These are phyloP conservation scores for Sonneratia alba DNA, from an alignment of 345 rosid species.

Conservation along the genomic window DNA sequence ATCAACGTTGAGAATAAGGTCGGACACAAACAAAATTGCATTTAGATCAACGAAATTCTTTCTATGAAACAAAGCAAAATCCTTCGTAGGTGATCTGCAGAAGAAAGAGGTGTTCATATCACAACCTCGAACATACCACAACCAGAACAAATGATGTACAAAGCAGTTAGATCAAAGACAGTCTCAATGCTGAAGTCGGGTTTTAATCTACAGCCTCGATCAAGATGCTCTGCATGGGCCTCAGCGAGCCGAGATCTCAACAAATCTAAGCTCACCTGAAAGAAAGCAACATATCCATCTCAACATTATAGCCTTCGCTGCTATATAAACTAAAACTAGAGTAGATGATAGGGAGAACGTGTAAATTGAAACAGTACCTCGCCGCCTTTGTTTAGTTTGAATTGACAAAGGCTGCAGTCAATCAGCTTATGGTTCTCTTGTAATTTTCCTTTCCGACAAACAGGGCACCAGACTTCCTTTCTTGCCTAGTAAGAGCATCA, in stretches of 20 bases:
- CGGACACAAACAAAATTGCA: neutral
- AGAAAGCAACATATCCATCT: neutral
- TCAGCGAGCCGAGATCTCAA: slow-evolving; percentile 51
- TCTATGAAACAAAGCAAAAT: neutral
- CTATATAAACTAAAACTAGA: neutral
- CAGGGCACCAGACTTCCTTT: slow-evolving; percentile 76
- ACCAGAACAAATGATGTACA: slow-evolving; percentile 56
- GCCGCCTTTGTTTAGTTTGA: slow-evolving; percentile 49
- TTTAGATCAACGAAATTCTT: neutral
- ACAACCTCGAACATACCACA: slow-evolving; percentile 64
- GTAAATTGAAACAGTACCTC: slow-evolving; percentile 35
- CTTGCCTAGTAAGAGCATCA: slow-evolving; percentile 26
- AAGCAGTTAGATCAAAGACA: slow-evolving; percentile 53
- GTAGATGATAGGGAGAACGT: neutral
- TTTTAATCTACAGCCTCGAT: slow-evolving; percentile 60
- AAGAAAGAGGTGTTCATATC: slow-evolving; percentile 20
- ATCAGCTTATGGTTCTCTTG: slow-evolving; percentile 46
- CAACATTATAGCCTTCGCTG: neutral
- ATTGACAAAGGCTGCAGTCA: slow-evolving; percentile 54
- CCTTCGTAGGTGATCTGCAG: neutral
- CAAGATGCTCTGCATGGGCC: slow-evolving; percentile 57
- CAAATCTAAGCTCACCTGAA: slow-evolving; percentile 47
- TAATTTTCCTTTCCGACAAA: slow-evolving; percentile 74
- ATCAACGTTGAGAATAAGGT: neutral
- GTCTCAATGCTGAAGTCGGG: slow-evolving; percentile 48